Evolutionary conservation across 1,139 yeast genomes (phyloP).

Genomic region (Debaryomyces singareniensis): DNA sequence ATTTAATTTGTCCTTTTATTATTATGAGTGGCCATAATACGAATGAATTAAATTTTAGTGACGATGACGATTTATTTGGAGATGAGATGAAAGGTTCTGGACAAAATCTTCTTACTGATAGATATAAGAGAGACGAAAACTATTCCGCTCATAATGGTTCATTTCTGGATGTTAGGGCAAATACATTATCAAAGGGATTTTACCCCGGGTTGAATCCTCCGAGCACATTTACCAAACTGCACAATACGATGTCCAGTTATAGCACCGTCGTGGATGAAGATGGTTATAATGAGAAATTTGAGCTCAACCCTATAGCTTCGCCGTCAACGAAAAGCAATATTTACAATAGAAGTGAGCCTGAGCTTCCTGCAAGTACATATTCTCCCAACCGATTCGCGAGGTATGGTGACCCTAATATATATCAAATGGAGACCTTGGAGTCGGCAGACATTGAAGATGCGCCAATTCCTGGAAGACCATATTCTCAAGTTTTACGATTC

Average conservation of each 20-base stretch:
- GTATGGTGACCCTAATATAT: conserved; percentile 16
- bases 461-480: conserved; percentile 14
- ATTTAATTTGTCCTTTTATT: no score
- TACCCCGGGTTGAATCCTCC: no score
- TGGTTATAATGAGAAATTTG: conserved; percentile 6
- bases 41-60: conserved; percentile 6
- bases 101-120: background rate
- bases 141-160: no score
- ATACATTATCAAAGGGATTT: no score
- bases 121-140: background rate
- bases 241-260: conserved; percentile 11
- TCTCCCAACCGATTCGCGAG: conserved; percentile 16
- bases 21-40: no score
- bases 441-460: conserved; percentile 13
- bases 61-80: conserved; percentile 10
- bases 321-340: conserved; percentile 22
- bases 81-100: conserved; percentile 1
- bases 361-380: conserved; percentile 27
- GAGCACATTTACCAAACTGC: conserved; percentile 4
- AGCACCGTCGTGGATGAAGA: conserved; percentile 18
- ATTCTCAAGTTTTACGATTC: conserved; percentile 19
- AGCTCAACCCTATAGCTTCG: background rate
- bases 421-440: conserved; percentile 12
- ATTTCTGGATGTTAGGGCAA: no score
- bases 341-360: conserved; percentile 30